Evolutionary conservation across 1,284 basidiomycete genomes (phyloP), one percentile per base, ranked within the genome.

Genomic region (Trametes pubescens): DNA sequence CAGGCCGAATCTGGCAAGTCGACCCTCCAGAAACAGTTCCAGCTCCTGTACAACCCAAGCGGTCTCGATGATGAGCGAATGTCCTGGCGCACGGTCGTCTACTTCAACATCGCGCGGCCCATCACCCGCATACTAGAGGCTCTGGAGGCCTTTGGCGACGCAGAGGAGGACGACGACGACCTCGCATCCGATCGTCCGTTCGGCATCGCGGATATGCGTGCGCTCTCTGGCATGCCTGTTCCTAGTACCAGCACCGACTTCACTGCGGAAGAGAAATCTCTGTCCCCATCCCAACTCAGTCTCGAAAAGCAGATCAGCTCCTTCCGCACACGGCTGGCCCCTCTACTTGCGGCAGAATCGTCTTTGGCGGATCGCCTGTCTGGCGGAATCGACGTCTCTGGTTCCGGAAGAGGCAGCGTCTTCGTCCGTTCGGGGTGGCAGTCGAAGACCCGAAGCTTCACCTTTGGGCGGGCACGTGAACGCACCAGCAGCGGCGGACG

Each of bases 1-100:
- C 91, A 93, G 72, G 91, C 92, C 51, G 91, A 93, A 79, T 92
- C 90, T 32, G 92, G 91, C 69, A 93, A 93, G 75, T 91, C 89
- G 21, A 93, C 91, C 0, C 82, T 93, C 35, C 90, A 92, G 75
- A 93, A 93, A 74, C 91, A 94, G 74, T 94, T 94, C 72, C 92
- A 94, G 76, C 85, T 94, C 66, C 90, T 94, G 84, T 93, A 93
- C 77, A 89, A 86, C 67, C 92, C 92, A 1, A 82, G 82, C 58
- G 86, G 88, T 14, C 81, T 94, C 57, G 91, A 94, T 61, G 83
- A 85, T 61, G 92, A 94, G 73, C 90, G 92, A 18, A 76, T 84
- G 40, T 93, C 92, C 26, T 94, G 92, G 92, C 86, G 88, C 54
- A 86, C 88, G n/a, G 91, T 94, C 65, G 86, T 94, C 48, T 92